A percentile compares a stretch with the other conserved stretches of the same genome.
These are phyloP conservation scores for Mortierella claussenii DNA, from an alignment of 192 early-diverging fungal genomes.

Conservation along the genomic window DNA sequence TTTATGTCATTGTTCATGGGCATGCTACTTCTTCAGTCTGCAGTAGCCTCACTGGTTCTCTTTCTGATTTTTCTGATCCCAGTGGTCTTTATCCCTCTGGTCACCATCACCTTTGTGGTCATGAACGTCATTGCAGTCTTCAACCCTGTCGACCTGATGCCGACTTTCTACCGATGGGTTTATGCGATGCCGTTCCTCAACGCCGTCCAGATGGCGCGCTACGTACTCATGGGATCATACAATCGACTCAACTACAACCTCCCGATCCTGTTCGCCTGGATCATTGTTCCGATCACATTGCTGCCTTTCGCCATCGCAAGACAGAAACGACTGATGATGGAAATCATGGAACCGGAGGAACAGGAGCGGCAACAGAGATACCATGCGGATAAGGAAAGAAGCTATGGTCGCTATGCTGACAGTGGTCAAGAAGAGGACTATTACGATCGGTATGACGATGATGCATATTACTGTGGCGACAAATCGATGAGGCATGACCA, in stretches of 20 bases:
- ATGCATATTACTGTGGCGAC: not conserved
- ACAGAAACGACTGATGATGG: constrained; percentile 40
- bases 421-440: not conserved
- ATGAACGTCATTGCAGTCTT: constrained; percentile 56
- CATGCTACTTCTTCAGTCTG: constrained; percentile 36
- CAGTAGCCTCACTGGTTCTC: constrained; percentile 38
- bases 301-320: constrained; percentile 44
- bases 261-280: constrained; percentile 57
- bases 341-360: constrained; percentile 13
- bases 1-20: constrained; percentile 28
- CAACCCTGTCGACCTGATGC: constrained; percentile 53
- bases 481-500: too few relatives aligned
- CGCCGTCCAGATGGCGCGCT: constrained; percentile 52
- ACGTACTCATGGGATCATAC: constrained; percentile 55
- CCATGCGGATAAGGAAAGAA: not conserved
- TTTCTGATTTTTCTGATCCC: constrained; percentile 44
- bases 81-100: constrained; percentile 21
- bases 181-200: constrained; percentile 62
- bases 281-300: constrained; percentile 29
- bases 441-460: not conserved
- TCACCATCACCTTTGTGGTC: constrained; percentile 39
- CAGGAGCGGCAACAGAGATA: constrained; percentile 7
- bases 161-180: constrained; percentile 52
- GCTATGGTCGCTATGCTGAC: not conserved
- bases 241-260: constrained; percentile 49